Base-by-base conservation (phyloP, 495 filamentous ascomycete species). In the Copromyces sp. region DNA sequence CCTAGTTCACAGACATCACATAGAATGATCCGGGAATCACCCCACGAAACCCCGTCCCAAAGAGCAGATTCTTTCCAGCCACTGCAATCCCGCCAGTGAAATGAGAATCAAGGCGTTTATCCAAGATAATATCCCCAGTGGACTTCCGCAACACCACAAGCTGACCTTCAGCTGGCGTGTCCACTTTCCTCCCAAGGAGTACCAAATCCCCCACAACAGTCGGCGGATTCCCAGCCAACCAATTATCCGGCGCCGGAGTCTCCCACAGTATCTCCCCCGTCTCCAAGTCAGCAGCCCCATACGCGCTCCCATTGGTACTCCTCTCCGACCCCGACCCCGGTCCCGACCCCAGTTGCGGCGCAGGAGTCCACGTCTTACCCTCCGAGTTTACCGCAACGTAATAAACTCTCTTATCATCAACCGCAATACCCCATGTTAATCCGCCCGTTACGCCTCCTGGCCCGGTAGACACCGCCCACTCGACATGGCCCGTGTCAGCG, bases 371-470 rank as follows among this genome's bases (percentile, higher is more conserved):
- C 1, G 68, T 37, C 37, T 32, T 32, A 8, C 73, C 8, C 7
- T 20, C 65, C 4, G 69, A 70, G 74, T 84, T 84, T 20, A 77
- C 74, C 12, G 47, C 76, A 32, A 75, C 80, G 75, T 81, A 84
- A 71, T 83, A 84, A 3, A 80, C 79, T 4, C 73, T 47, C 32
- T 32, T 69, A 68, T 78, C 74, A 69, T 84, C 83, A 2, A 78
- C 80, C 4, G 83, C 80, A 39, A 84, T 70, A 4, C 81, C 83
- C 83, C 83, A 84, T 20, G 70, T 77, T 53, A 84, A 69, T 4
- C 80, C 83, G 12, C 80, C 83, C 4, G 20, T 39, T 9, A 45
- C 3, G 12, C 76, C 74, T 40, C 69, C 74, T 9, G 81, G 82
- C 45, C 77, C 75, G 6, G 77, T 80, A 12, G 65, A 44, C 20